phyloP scores from a whole-genome alignment of 768 basidiomycete genomes.

The Rhizopogon roseolus region DNA sequence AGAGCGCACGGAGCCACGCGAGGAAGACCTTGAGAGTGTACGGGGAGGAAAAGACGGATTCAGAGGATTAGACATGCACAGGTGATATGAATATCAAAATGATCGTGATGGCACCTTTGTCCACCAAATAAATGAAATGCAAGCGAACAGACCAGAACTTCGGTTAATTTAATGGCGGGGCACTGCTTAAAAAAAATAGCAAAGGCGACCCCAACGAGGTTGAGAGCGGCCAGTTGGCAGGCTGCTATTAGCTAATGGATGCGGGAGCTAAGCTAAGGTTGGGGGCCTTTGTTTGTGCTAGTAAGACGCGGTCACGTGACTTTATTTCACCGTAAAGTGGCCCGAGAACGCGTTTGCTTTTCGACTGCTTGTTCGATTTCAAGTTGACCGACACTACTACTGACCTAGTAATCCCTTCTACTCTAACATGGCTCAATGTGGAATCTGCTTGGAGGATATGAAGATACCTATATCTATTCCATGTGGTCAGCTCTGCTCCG shows the following conservation, averaged over 20 bases:
- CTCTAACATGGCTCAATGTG: slow-evolving; percentile 46
- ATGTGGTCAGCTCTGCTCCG: slow-evolving; percentile 45
- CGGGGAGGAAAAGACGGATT: slow-evolving; percentile 28
- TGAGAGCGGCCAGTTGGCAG: neutral
- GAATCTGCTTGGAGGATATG: slow-evolving; percentile 54
- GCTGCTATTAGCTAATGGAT: neutral
- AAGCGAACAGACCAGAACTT: neutral
- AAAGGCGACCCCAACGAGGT: neutral
- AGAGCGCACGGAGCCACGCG: slow-evolving; percentile 43
- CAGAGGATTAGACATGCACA: slow-evolving; percentile 31
- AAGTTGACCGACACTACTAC: neutral
- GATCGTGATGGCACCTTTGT: slow-evolving; percentile 19
- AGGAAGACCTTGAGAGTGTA: slow-evolving; percentile 43
- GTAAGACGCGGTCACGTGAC: slow-evolving; percentile 24
- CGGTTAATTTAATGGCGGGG: neutral
- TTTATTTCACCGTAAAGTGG: neutral
- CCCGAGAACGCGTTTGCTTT: neutral
- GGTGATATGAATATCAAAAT: slow-evolving; percentile 13
- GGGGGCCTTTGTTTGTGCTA: slow-evolving; percentile 15
- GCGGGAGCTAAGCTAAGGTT: too few relatives aligned
- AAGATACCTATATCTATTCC: slow-evolving; percentile 55
- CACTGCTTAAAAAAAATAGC: neutral
- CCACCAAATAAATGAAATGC: slow-evolving; percentile 12
- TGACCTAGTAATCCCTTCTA: neutral
- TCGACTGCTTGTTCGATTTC: neutral